Evolutionary conservation across 805 yeast genomes (phyloP), one percentile per base, ranked within the genome.

Genomic region (Zygosaccharomyces bisporus): DNA sequence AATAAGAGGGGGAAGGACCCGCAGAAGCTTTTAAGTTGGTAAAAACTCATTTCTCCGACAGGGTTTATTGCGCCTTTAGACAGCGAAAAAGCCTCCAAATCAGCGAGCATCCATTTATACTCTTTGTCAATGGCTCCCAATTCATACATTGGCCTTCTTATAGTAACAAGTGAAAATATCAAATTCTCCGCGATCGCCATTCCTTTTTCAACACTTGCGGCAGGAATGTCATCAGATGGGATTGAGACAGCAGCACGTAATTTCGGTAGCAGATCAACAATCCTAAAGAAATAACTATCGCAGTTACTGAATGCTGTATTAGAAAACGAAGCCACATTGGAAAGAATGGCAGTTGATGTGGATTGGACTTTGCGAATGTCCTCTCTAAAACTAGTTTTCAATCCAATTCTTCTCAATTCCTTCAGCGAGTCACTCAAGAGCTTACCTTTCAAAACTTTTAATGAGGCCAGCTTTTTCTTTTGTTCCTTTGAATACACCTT

Each of bases 371-470:
- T 74, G 41, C 77, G 75, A n/a, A 82, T 77, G 49, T 85, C 89
- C 4, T 81, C 73, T 46, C 83, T 80, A 27, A 82, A 72, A 19
- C 76, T 76, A 3, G 81, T 69, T 53, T 79, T 83, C 52, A 93
- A 64, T 1, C 99, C 99, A 58, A 86, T 78, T 46, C 80, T 69
- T 58, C 80, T 77, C 43, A 91, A 67, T 52, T 86, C 93, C 50
- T 80, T 80, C 47, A 93, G 66, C 0, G 89, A 76, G 45, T 82
- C 87, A 65, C 93, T 84, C 43, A 95, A 68, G 5, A 89, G 64
- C 52, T 83, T 84, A 47, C 81, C 73, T 66, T 93, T 93, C 56
- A 87, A 91, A n/a, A 82, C 74, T 57, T 83, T 86, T 64, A 93
- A 70, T 5, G 87, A 74, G 1, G 89, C 81, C 30, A 83, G 64